phyloP scores from a whole-genome alignment of 2,329 filamentous ascomycete species.

The Claviceps fusiformis region DNA sequence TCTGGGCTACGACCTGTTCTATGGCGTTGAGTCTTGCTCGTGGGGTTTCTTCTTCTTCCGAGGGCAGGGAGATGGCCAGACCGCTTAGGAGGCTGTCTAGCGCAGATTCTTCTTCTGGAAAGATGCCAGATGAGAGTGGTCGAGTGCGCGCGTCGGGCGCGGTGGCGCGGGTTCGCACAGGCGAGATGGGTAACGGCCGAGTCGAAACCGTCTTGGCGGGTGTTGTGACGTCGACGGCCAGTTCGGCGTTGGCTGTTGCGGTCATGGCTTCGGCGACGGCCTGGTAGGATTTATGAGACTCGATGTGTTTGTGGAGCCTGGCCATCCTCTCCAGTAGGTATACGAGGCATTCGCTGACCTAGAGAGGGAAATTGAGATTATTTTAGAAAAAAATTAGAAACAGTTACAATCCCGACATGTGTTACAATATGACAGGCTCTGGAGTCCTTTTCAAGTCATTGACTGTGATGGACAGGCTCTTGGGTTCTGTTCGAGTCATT shows the following conservation, averaged over 20 bases:
- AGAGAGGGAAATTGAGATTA: no score
- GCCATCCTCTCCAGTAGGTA: conserved; percentile 35
- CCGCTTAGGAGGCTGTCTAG: conserved; percentile 34
- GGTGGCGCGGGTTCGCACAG: conserved; percentile 20
- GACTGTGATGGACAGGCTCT: no score
- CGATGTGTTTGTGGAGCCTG: conserved; percentile 26
- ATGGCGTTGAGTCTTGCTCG: conserved; percentile 20
- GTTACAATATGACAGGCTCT: neutral
- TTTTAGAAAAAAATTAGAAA: conserved; percentile 10
- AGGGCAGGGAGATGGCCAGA: conserved; percentile 30
- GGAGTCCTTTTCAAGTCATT: neutral
- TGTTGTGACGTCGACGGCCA: conserved; percentile 17
- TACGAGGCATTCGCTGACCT: conserved; percentile 40
- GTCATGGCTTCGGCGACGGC: conserved; percentile 24
- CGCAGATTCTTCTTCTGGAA: conserved; percentile 19
- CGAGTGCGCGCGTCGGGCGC: conserved; percentile 10
- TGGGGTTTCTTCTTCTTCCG: conserved; percentile 11
- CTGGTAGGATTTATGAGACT: conserved; percentile 33
- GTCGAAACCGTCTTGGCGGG: conserved; percentile 11
- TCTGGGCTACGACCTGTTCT: conserved; percentile 23
- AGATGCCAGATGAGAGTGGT: conserved; percentile 24
- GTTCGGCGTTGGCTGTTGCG: conserved; percentile 29
- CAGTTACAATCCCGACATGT: neutral
- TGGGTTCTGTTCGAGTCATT: neutral
- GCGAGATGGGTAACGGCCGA: conserved; percentile 19